Evolutionary conservation across 2,329 filamentous ascomycete species (phyloP).

Genomic region (Albophoma yamanashiensis): DNA sequence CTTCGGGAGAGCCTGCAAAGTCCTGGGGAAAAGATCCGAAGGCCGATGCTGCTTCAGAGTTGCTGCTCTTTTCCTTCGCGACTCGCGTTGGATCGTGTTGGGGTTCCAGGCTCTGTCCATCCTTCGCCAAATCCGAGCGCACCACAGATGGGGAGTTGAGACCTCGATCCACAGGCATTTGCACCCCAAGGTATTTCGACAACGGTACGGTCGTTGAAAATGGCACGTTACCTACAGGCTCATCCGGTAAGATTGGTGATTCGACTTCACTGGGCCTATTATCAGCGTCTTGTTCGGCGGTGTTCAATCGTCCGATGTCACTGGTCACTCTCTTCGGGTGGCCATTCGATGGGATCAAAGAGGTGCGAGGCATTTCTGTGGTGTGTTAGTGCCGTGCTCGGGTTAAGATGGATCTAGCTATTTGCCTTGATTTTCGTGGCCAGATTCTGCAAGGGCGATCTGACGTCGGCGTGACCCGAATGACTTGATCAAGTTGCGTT

Average conservation of each 20-base stretch:
- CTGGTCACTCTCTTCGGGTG: constrained; percentile 5
- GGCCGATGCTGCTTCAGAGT: not conserved
- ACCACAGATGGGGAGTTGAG: constrained; percentile 4
- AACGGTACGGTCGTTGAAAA: not conserved
- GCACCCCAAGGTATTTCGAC: no score
- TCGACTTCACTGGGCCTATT: not conserved
- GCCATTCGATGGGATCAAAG: constrained; percentile 4
- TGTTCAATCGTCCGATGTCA: constrained; percentile 2
- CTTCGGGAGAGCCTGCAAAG: not conserved
- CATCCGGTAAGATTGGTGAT: not conserved
- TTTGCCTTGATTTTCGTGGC: constrained; percentile 10
- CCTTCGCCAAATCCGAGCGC: constrained; percentile 3
- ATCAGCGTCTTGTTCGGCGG: constrained; percentile 13
- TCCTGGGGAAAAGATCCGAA: not conserved
- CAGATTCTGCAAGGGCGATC: constrained; percentile 8
- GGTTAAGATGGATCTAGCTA: not conserved
- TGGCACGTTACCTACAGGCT: not conserved
- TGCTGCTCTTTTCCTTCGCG: not conserved
- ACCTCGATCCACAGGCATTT: not conserved
- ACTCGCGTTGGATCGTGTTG: not conserved
- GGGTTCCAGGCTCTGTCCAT: not conserved
- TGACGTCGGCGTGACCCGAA: constrained; percentile 15
- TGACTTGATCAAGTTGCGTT: constrained; percentile 13
- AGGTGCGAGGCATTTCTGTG: not conserved
- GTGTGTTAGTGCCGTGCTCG: not conserved